phyloP scores from a whole-genome alignment of 805 yeast species.

The Candida easanensis region DNA sequence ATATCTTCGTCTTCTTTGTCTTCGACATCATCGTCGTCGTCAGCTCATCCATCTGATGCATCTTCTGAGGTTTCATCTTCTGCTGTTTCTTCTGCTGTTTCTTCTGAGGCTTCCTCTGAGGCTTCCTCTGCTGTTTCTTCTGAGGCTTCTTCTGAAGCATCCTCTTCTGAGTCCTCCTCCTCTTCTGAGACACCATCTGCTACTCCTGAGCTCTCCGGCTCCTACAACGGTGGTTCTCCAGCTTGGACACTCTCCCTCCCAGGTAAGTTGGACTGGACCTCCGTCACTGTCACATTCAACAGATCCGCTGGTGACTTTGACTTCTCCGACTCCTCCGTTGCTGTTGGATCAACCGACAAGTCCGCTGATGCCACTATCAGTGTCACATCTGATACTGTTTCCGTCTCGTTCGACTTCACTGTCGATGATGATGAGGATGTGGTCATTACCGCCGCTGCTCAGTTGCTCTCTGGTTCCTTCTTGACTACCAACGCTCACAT shows the following conservation, averaged over 20 bases:
- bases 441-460: not conserved
- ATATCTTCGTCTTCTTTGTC: no score
- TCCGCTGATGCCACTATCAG: not conserved
- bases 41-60: no score
- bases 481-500: not conserved
- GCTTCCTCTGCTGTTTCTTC: not conserved
- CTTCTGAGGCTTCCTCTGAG: not conserved
- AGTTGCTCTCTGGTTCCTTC: not conserved
- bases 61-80: not conserved
- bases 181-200: not conserved
- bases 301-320: not conserved
- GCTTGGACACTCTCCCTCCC: conserved; percentile 11
- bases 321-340: not conserved
- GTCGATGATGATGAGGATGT: not conserved
- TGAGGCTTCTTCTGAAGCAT: not conserved
- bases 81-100: not conserved
- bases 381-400: not conserved
- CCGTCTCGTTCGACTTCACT: not conserved
- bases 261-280: not conserved
- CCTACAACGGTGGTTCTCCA: conserved; percentile 12
- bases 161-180: conserved; percentile 1
- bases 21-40: not conserved
- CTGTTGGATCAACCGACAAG: not conserved
- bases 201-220: conserved; percentile 5
- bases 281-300: not conserved